Base-by-base conservation (phyloP, 495 filamentous ascomycete species). In the Penicillium soppii region DNA sequence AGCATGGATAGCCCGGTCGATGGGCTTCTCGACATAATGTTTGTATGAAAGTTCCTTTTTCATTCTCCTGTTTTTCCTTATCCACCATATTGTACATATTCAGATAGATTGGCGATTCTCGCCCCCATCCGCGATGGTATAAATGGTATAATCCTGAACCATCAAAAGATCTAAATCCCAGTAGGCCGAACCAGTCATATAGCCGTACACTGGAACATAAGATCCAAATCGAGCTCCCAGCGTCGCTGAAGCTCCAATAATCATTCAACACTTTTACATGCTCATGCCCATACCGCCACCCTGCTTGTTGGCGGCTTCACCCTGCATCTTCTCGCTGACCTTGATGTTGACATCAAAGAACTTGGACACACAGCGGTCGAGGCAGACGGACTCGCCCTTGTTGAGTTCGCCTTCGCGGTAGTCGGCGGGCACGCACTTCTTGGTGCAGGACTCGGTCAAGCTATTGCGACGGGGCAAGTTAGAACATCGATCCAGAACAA, bases 261-360 rank as follows among this genome's bases (percentile, higher is more conserved):
- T 29, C 25, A 7, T 38, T 15, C 29, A 49, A 52, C 42, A 46
- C 43, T 26, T 53, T 75, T 77, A 82, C 78, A 81, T 81, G 55
- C 77, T 71, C 50, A 82, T 74, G 37, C 71, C 75, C 58, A 69
- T 74, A 47, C 71, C 75, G 40, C 62, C 72, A 39, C 70, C 76
- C 60, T 77, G 72, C 56, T 65, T 75, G 55, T 63, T 55, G 56
- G 74, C 78, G 37, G 47, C 82, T 58, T 86, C 80, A 8, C 77
- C 81, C 68, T 88, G 85, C 85, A 88, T 87, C 76, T 86, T 88
- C 77, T 88, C 85, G 69, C 76, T 81, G 52, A 98, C 88, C 78
- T 96, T 97, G 75, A 94, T 81, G 71, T 96, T 90, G 64, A 96
- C 91, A 53, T 98, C 94, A 74, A 98, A 96, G 81, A 97, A 97